Base-by-base conservation (phyloP, 163 green algal genomes). In the Scenedesmus sp. region DNA sequence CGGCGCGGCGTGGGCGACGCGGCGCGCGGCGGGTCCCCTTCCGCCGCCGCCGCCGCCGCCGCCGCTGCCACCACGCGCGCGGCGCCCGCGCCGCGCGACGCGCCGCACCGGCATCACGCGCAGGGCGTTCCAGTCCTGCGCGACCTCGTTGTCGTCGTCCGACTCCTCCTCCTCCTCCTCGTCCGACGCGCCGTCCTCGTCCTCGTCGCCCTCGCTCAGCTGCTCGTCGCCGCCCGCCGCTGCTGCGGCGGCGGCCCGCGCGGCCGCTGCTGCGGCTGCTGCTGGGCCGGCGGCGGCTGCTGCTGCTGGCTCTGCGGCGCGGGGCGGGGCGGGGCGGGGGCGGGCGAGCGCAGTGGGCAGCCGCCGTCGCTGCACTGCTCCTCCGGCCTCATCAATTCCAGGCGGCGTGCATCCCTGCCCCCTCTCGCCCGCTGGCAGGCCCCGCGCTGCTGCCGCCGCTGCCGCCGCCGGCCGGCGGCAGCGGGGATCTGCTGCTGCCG, bases 81-180 rank as follows among this genome's bases (percentile, higher is more conserved):
- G 39, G 39, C 39, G 39, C 39, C 7, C 39, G 39, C 39, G 29
- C n/a, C 36, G 53, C 28, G 22, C 24, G 31, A 33, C 22, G 6
- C 1, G 44, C 60, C 82, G 24, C 72, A 87, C 85, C 42, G 82
- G 79, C 28, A 90, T 48, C 18, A 54, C 70, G 2, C n/a, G 24
- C 1, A 90, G 74, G 20, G 75, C 75, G 20, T 48, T 66, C 86
- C 86, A 90, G n/a, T 86, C 83, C 33, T 83, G 70, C 0, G 78
- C 78, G 0, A 78, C 78, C 29, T 84, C 83, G 4, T 77, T 51
- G 6, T 85, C 80, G 1, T 85, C 86, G 24, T 80, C 58, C 18
- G 87, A 81, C 18, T 86, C 80, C 28, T 87, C 73, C 58, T 85
- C 76, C 15, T 86, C 77, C 24, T 85, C 82, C 18, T 84, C 85